These are phyloP conservation scores for Xylaria sp. DNA, from an alignment of 2,329 filamentous ascomycete species.

Conservation along the genomic window DNA sequence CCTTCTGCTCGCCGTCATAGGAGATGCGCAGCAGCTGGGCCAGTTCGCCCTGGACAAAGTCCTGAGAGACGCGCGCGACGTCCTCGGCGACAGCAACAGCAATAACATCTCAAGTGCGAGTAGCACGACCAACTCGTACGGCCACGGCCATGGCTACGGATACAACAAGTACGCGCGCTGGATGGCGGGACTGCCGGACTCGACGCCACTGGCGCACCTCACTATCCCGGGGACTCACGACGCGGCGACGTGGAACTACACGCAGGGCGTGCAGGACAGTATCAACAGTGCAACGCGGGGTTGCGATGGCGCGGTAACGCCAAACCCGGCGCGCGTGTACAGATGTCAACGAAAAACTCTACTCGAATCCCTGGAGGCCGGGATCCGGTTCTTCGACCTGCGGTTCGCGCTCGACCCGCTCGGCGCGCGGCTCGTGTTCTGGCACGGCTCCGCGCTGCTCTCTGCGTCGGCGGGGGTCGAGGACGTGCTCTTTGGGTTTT, in stretches of 20 bases:
- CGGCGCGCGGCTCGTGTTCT: constrained; percentile 59
- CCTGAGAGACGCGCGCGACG: constrained; percentile 55
- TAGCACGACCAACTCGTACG: constrained; percentile 18
- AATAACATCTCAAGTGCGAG: not conserved
- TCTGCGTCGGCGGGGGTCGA: constrained; percentile 57
- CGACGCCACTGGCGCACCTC: constrained; percentile 57
- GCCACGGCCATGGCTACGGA: constrained; percentile 10
- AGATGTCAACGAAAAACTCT: constrained; percentile 56
- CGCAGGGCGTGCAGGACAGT: constrained; percentile 54
- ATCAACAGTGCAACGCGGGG: constrained; percentile 54
- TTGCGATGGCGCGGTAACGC: constrained; percentile 50
- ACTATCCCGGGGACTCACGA: constrained; percentile 65
- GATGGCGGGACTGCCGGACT: constrained; percentile 59
- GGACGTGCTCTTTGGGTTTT: constrained; percentile 60
- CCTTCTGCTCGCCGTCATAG: not conserved
- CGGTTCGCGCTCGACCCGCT: constrained; percentile 61
- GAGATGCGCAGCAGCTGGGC: constrained; percentile 40
- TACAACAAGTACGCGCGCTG: constrained; percentile 50
- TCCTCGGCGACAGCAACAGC: constrained; percentile 52
- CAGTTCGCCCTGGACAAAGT: constrained; percentile 56
- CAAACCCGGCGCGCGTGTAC: constrained; percentile 49
- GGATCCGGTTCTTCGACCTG: constrained; percentile 63
- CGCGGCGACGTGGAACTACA: constrained; percentile 64
- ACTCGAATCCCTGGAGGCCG: constrained; percentile 55
- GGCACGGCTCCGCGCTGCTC: constrained; percentile 58